Evolutionary conservation across 306 rosid genomes (phyloP).

Genomic region (Prunus mume): DNA sequence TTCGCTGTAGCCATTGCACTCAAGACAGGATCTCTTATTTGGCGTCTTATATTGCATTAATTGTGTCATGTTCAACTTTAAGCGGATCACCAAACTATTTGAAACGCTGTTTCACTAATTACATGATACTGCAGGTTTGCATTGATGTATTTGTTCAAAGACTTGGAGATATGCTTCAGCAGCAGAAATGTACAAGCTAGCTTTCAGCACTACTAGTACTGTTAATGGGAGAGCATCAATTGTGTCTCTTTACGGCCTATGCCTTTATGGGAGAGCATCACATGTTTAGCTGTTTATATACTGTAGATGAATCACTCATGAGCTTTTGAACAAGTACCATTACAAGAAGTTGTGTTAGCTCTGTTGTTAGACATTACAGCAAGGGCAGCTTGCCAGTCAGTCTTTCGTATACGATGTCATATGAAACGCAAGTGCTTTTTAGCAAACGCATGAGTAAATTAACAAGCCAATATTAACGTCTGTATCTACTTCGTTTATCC

Average conservation of each 20-base stretch:
- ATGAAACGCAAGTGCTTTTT: neutral
- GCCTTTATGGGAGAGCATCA: conserved; percentile 53
- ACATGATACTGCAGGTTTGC: conserved; percentile 43
- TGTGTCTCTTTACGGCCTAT: conserved; percentile 64
- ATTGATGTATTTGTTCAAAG: conserved; percentile 89
- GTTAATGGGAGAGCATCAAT: conserved; percentile 63
- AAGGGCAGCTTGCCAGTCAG: neutral
- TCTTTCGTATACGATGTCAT: neutral
- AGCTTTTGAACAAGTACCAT: conserved; percentile 6
- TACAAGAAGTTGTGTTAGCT: neutral
- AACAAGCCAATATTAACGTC: neutral
- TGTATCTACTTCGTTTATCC: neutral
- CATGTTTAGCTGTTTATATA: neutral
- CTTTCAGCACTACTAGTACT: conserved; percentile 36
- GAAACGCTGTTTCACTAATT: neutral
- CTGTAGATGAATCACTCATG: neutral
- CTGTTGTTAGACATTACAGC: neutral
- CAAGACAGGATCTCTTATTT: neutral
- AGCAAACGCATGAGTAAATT: neutral
- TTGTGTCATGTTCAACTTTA: neutral
- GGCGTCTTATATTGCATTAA: neutral
- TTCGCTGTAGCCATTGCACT: neutral
- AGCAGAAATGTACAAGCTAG: conserved; percentile 88
- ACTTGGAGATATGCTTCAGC: conserved; percentile 91
- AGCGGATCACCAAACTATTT: neutral